Percentiles rank a stretch among this genome's conserved stretches.
Conservation (phyloP, 2,329 filamentous ascomycete species). For the Chalaropsis thielavioides region DNA sequence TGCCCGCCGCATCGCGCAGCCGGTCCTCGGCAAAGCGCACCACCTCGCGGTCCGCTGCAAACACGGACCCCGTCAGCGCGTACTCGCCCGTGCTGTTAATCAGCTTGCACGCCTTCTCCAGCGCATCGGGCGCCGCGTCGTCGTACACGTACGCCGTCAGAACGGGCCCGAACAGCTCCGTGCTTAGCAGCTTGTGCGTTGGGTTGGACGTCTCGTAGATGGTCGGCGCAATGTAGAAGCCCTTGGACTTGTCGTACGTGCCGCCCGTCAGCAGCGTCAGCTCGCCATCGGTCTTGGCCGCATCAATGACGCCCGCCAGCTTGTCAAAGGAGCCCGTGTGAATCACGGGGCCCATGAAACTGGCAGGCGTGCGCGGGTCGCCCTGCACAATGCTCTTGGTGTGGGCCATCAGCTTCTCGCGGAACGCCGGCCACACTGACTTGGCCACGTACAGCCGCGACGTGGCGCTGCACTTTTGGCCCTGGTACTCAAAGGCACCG, state of each 20-base stretch:
- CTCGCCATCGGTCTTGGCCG: conserved; percentile 59
- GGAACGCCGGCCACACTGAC: conserved; percentile 60
- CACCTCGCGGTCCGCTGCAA: conserved; percentile 52
- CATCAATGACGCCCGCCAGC: conserved; percentile 60
- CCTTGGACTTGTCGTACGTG: conserved; percentile 60
- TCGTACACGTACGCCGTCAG: conserved; percentile 65
- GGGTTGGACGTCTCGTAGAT: conserved; percentile 64
- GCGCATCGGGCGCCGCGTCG: conserved; percentile 44
- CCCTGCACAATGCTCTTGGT: conserved; percentile 57
- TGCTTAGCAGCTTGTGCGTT: conserved; percentile 56
- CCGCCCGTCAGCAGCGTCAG: conserved; percentile 63
- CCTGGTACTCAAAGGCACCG: conserved; percentile 80
- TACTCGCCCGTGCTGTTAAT: conserved; percentile 64
- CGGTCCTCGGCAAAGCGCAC: conserved; percentile 55
- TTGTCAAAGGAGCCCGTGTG: conserved; percentile 72
- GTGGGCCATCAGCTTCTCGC: conserved; percentile 51
- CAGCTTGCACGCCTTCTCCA: conserved; percentile 43
- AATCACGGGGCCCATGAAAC: conserved; percentile 82
- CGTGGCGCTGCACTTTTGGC: conserved; percentile 80
- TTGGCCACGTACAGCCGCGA: conserved; percentile 65
- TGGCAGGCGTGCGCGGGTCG: conserved; percentile 50
- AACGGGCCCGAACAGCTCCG: conserved; percentile 72
- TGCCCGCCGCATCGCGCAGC: conserved; percentile 59
- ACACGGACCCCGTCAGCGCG: conserved; percentile 61
- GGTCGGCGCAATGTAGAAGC: conserved; percentile 74